A percentile compares a stretch with the other conserved stretches of the same genome.
Evolutionary conservation across 2,329 filamentous ascomycete species (phyloP).

Genomic region (Talaromyces sp.): DNA sequence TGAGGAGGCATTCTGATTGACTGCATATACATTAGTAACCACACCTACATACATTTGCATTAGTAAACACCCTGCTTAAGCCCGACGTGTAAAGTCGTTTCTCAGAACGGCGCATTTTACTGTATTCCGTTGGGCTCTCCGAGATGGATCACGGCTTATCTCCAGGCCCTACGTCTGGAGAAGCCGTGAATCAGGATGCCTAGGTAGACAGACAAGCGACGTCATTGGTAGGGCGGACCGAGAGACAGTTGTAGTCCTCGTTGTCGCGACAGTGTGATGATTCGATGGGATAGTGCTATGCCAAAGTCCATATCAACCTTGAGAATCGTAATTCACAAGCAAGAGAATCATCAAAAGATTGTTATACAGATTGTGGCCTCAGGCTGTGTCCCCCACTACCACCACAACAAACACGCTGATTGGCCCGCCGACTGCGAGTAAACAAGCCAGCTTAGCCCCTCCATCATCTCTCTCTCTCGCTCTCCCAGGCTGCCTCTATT

Average conservation of each 20-base stretch:
- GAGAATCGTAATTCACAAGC: no score
- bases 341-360: no score
- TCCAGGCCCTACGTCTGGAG: no score
- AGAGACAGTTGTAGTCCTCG: no score
- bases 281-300: no score
- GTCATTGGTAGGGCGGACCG: no score
- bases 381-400: background rate
- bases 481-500: constrained; percentile 4
- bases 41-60: background rate
- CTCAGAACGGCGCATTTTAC: background rate
- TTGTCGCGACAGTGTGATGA: no score
- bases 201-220: no score
- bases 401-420: background rate
- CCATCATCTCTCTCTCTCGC: background rate
- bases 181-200: no score
- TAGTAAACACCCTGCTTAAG: background rate
- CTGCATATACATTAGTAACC: background rate
- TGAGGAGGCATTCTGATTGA: background rate
- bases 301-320: no score
- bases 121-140: no score
- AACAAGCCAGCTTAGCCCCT: constrained; percentile 7
- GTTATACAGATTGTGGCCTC: background rate
- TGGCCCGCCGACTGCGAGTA: background rate
- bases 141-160: no score
- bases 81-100: background rate